Evolutionary conservation across 2,329 filamentous ascomycete genomes (phyloP), one percentile per base, ranked within the genome.

Genomic region (Cladosporium sp.): DNA sequence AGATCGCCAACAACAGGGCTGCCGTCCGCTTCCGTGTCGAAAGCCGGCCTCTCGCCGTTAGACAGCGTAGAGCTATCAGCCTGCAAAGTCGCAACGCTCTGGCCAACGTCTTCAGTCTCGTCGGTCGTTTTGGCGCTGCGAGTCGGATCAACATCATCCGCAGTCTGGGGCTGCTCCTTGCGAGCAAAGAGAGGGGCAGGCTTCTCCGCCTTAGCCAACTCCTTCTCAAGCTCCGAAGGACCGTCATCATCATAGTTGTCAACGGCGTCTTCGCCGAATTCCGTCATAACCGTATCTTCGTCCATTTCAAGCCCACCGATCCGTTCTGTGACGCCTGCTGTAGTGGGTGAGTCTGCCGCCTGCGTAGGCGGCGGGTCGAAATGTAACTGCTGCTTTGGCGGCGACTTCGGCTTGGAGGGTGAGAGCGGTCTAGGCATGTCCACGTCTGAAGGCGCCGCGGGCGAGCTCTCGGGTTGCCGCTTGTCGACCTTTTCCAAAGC

Each of bases 1-100:
- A 85, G 87, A 67, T 98, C 93, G 45, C 93, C 93, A 9, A 98
- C 93, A 18, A 98, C 90, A 2, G 90, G 87, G 27, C 79, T 77
- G 6, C 82, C 81, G 57, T 84, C 78, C 11, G 57, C 51, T 52
- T 84, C 82, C 13, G 76, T 71, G 55, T 84, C 80, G 51, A 81
- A 78, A 19, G 74, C 71, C 20, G 49, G 36, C 6, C 61, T 53
- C 42, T 65, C 59, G 12, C 57, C 56, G 33, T 59, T 61, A 9
- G 50, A 35, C 36, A 52, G 22, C 11, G 49, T 53, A 15, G 51
- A 49, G 18, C 53, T 43, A 12, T 60, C 55, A 9, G 55, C 62
- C 49, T 65, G 63, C 16, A 66, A 51, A 3, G 63, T 66, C 13
- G 63, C 62, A 15, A 60, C 55, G 38, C 62, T 65, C 42, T 62